A percentile compares a stretch with the other conserved stretches of the same genome.
Evolutionary conservation across 208 protist species (phyloP).

Genomic region (Crithidia acanthocephali): DNA sequence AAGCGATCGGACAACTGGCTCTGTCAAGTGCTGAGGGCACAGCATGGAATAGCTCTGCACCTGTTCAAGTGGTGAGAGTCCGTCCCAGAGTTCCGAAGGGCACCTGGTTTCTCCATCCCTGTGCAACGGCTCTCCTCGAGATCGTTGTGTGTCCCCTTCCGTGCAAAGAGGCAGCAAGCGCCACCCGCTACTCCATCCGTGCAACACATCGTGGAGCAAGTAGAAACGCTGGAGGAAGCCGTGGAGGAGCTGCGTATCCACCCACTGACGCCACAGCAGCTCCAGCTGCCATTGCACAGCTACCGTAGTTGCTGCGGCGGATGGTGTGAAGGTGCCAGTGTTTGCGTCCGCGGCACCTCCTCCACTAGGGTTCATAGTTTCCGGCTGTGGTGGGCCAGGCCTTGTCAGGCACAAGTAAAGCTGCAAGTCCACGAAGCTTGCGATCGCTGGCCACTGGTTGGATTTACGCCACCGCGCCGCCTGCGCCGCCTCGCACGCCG

Average conservation of each 20-base stretch:
- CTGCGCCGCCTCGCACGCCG: neutral
- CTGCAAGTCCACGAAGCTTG: constrained; percentile 27
- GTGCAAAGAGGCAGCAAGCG: constrained; percentile 4
- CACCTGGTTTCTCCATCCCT: neutral
- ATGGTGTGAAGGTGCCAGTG: too few relatives aligned
- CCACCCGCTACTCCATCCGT: constrained; percentile 28
- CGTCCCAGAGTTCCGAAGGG: constrained; percentile 1
- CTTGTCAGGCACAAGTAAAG: constrained; percentile 2
- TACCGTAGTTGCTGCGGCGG: neutral
- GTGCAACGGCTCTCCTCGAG: too few relatives aligned
- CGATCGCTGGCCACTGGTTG: constrained; percentile 27
- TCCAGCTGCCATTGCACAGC: constrained; percentile 13
- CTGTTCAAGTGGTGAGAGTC: neutral
- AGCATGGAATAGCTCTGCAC: constrained; percentile 10
- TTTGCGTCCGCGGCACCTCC: too few relatives aligned
- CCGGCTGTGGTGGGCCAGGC: too few relatives aligned
- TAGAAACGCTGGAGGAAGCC: constrained; percentile 20
- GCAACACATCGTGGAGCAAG: constrained; percentile 14
- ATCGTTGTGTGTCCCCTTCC: too few relatives aligned
- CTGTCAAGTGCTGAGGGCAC: constrained; percentile 23
- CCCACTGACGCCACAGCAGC: neutral
- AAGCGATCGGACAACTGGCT: constrained; percentile 2
- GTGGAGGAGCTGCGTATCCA: neutral
- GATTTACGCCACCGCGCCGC: constrained; percentile 28
- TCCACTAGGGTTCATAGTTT: too few relatives aligned